A percentile compares a stretch with the other conserved stretches of the same genome.
phyloP scores from a whole-genome alignment of 2,329 filamentous ascomycete species.

The Trichoderma guizhouense region DNA sequence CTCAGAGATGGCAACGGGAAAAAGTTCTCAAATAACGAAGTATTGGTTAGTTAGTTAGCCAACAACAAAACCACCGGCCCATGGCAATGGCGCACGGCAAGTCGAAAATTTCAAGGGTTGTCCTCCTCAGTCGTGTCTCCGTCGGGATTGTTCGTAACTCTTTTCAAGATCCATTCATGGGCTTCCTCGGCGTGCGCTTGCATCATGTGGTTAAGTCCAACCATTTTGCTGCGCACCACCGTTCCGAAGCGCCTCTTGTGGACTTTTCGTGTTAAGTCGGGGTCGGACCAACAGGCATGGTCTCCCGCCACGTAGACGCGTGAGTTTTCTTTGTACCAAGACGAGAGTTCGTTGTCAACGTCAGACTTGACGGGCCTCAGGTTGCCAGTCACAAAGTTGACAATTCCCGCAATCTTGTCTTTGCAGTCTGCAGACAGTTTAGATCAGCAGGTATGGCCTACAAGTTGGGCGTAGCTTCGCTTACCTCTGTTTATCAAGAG shows the following conservation, averaged over 20 bases:
- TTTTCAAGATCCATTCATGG: constrained; percentile 48
- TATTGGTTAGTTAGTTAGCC: neutral
- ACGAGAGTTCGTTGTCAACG: constrained; percentile 65
- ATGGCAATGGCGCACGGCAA: neutral
- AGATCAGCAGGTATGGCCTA: constrained; percentile 19
- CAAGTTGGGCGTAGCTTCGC: neutral
- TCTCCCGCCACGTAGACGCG: constrained; percentile 71
- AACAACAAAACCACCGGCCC: neutral
- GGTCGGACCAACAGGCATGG: constrained; percentile 72
- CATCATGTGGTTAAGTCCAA: constrained; percentile 56
- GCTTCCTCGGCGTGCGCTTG: constrained; percentile 50
- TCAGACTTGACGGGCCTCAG: constrained; percentile 78
- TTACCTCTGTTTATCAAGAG: constrained; percentile 74
- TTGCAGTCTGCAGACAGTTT: constrained; percentile 52
- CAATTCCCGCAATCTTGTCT: constrained; percentile 63
- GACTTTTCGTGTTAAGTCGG: constrained; percentile 57
- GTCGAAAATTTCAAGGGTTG: neutral
- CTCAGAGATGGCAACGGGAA: neutral
- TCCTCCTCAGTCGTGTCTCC: constrained; percentile 52
- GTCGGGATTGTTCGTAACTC: constrained; percentile 32
- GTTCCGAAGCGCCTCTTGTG: constrained; percentile 58
- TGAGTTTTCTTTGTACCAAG: constrained; percentile 83
- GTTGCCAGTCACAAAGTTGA: constrained; percentile 77
- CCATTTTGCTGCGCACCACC: constrained; percentile 50
- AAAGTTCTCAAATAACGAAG: neutral